phyloP scores from a whole-genome alignment of 2,329 filamentous ascomycete species.

The Diaporthe velutina region DNA sequence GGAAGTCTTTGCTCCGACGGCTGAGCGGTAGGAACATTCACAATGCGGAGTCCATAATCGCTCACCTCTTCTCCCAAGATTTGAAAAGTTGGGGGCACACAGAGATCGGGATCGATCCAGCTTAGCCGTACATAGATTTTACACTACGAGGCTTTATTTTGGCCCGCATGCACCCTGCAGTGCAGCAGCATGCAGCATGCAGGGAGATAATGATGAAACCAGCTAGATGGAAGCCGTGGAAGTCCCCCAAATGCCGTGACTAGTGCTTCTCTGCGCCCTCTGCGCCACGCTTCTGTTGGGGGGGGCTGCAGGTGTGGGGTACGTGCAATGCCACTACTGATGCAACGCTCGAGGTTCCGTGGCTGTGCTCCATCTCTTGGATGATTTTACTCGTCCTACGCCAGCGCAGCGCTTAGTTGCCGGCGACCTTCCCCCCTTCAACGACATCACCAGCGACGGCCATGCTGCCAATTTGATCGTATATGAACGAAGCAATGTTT shows the following conservation, averaged over 20 bases:
- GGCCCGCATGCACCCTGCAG: neutral
- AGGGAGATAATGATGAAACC: slow-evolving; percentile 16
- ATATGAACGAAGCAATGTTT: neutral
- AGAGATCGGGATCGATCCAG: neutral
- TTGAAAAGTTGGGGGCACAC: neutral
- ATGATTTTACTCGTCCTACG: neutral
- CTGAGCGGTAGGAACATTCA: neutral
- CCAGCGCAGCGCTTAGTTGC: neutral
- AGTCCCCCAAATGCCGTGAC: slow-evolving; percentile 10
- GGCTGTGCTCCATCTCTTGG: slow-evolving; percentile 7
- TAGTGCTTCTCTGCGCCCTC: slow-evolving; percentile 3
- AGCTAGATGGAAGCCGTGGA: neutral
- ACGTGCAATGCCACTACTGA: slow-evolving; percentile 6
- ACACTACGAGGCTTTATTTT: neutral
- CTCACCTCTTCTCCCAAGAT: no score
- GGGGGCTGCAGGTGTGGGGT: slow-evolving; percentile 25
- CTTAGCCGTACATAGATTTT: neutral
- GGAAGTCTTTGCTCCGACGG: neutral
- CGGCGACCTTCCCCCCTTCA: neutral
- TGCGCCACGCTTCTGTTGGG: neutral
- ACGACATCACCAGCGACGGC: neutral
- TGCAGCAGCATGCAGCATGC: neutral
- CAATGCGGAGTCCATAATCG: neutral
- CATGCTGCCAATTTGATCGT: neutral
- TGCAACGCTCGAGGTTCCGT: neutral